phyloP scores from a whole-genome alignment of 352 stramenopile genomes.

The Phytophthora pseudosyringae region DNA sequence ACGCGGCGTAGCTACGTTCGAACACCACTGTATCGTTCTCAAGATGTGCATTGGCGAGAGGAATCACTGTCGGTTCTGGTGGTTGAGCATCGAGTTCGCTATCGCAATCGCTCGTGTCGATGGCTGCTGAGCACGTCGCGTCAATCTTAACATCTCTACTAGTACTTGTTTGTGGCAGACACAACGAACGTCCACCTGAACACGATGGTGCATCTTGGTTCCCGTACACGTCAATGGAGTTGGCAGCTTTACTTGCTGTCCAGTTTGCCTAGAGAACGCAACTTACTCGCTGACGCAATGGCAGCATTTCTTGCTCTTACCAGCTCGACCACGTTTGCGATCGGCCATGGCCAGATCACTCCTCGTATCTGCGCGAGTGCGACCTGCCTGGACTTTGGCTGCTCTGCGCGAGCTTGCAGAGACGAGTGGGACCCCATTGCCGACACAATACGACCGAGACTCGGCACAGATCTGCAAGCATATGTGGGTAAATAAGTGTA shows the following conservation, averaged over 20 bases:
- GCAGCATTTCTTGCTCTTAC: neutral
- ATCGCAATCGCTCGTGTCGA: neutral
- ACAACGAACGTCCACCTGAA: too few species aligned
- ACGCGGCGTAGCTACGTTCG: constrained; percentile 88
- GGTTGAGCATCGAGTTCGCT: neutral
- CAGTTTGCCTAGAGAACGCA: too few species aligned
- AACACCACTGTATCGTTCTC: constrained; percentile 92
- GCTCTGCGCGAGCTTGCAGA: too few species aligned
- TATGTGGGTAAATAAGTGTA: constrained; percentile 60
- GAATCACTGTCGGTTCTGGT: constrained; percentile 92
- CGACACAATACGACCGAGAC: constrained; percentile 50
- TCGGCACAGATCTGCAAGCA: constrained; percentile 52
- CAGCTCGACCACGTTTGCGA: constrained; percentile 80
- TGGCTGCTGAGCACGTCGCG: too few species aligned
- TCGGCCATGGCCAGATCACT: constrained; percentile 42
- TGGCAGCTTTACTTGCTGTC: too few species aligned
- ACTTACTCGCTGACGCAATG: too few species aligned
- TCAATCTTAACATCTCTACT: too few species aligned
- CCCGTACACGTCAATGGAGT: too few species aligned
- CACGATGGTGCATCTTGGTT: too few species aligned
- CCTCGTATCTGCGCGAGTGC: constrained; percentile 73
- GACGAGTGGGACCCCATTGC: constrained; percentile 44
- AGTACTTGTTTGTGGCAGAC: neutral
- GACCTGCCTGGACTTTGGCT: constrained; percentile 50
- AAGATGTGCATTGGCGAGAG: constrained; percentile 81